These are phyloP conservation scores for Cenchrus americanus DNA, from an alignment of 176 grass and related monocot genomes.

Conservation along the genomic window DNA sequence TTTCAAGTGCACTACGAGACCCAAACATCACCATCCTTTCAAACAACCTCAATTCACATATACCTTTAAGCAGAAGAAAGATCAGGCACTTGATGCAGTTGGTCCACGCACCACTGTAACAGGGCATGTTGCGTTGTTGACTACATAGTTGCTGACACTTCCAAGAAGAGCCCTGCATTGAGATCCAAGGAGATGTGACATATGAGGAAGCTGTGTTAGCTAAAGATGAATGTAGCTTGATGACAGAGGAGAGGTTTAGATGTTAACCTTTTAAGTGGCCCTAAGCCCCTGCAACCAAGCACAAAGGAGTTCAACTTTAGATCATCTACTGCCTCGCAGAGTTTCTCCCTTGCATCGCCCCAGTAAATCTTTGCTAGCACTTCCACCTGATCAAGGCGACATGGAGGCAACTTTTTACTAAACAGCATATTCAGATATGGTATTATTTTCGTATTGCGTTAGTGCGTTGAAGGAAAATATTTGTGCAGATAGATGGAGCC, in stretches of 20 bases:
- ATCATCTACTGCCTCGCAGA: conserved; percentile 79
- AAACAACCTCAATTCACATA: conserved; percentile 1
- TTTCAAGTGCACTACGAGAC: neutral
- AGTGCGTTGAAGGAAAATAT: neutral
- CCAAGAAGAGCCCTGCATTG: conserved; percentile 72
- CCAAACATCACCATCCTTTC: conserved; percentile 19
- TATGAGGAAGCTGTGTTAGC: conserved; percentile 29
- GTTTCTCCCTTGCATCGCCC: conserved; percentile 89
- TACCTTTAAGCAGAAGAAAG: conserved; percentile 9
- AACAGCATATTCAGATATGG: conserved; percentile 6
- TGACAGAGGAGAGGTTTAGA: conserved; percentile 8
- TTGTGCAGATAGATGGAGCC: neutral
- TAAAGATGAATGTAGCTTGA: neutral
- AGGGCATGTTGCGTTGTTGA: conserved; percentile 71
- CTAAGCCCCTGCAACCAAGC: conserved; percentile 79
- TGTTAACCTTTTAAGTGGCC: conserved; percentile 74
- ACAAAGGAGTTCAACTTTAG: conserved; percentile 73
- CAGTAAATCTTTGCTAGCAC: conserved; percentile 85
- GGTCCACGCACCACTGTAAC: conserved; percentile 74
- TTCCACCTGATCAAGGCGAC: conserved; percentile 58
- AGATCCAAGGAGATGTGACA: conserved; percentile 28
- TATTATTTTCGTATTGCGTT: neutral
- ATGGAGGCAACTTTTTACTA: neutral
- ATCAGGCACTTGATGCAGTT: conserved; percentile 36
- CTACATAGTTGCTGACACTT: conserved; percentile 91